Evolutionary conservation across 345 rosid genomes (phyloP), one percentile per base, ranked within the genome.

Genomic region (Corchorus olitorius): DNA sequence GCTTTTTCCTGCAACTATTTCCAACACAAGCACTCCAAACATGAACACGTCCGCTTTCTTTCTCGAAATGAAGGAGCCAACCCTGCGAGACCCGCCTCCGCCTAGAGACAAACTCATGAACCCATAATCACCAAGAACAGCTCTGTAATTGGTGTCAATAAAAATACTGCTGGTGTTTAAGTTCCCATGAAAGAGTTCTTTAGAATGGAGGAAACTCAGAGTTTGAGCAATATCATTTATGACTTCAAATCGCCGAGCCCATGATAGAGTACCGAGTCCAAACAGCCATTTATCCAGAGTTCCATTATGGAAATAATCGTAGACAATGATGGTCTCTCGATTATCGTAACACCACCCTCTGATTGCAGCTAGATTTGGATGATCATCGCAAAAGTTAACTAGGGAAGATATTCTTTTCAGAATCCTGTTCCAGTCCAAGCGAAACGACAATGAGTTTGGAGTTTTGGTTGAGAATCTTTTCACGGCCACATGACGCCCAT

Each of bases 161-260:
- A 58, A 58, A 58, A 58, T 22, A 58, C 62, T 58, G 34, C 15
- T 20, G 62, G 14, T 58, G 35, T 62, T 62, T 35, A 62, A 62
- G 41, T 62, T 62, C 45, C 46, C 66, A 14, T 62, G 45, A 22
- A 58, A 58, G 35, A 58, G 62, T 58, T 58, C 35, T 58, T 58
- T 58, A 8, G 62, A 58, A 35, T 58, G 62, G 22, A 58, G 62
- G 62, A 58, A 58, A 22, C 62, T 58, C 62, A 58, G 15, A 20
- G 62, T 58, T 22, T 63, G 12, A 63, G 48, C 46, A 8, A 63
- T 16, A 16, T 63, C 67, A 37, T 37, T 63, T 63, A 61, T 61
- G 22, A 37, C 48, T 63, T 63, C 14, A 65, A 65, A n/a, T 41
- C 69, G 49, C 8, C 69, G 19, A 65, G 33, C 49, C 69, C 69